These are phyloP conservation scores for Lasiosphaeria miniovina DNA, from an alignment of 495 filamentous ascomycete species.

Conservation along the genomic window DNA sequence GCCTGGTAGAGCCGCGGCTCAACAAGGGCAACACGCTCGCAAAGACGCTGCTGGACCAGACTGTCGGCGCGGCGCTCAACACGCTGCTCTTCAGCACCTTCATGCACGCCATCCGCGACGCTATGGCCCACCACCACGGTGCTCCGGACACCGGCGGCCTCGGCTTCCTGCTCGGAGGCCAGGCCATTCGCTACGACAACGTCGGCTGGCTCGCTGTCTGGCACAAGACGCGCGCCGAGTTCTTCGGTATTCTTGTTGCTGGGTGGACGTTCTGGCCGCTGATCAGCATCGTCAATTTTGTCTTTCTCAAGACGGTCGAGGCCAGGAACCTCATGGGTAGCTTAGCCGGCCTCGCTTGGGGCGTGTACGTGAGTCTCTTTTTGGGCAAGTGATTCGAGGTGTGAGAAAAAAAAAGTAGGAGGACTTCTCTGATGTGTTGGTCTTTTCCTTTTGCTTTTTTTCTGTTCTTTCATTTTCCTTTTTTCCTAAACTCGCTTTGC, in stretches of 20 bases:
- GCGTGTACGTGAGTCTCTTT: slow-evolving; percentile 76
- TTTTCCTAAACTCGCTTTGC: no score
- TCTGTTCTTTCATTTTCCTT: no score
- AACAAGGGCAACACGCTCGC: slow-evolving; percentile 68
- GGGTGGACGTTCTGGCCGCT: slow-evolving; percentile 80
- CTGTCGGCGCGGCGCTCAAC: slow-evolving; percentile 70
- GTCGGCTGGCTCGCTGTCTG: slow-evolving; percentile 36
- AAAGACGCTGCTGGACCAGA: slow-evolving; percentile 85
- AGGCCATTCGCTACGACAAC: slow-evolving; percentile 28
- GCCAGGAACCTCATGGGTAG: slow-evolving; percentile 72
- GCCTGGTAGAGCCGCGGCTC: slow-evolving; percentile 49
- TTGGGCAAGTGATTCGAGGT: slow-evolving; percentile 34
- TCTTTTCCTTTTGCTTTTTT: no score
- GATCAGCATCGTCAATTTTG: slow-evolving; percentile 77
- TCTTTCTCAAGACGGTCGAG: slow-evolving; percentile 70
- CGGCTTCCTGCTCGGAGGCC: slow-evolving; percentile 20
- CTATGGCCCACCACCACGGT: slow-evolving; percentile 30
- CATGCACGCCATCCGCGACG: slow-evolving; percentile 38
- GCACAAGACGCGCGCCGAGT: slow-evolving; percentile 49
- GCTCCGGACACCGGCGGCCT: slow-evolving; percentile 18
- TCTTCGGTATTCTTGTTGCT: slow-evolving; percentile 66
- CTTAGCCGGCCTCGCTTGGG: slow-evolving; percentile 81
- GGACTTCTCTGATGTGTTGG: no score
- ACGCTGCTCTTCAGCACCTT: slow-evolving; percentile 65
- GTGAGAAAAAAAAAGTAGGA: not conserved